phyloP scores from a whole-genome alignment of 2,329 filamentous ascomycete species.

The Monosporascus sp. region DNA sequence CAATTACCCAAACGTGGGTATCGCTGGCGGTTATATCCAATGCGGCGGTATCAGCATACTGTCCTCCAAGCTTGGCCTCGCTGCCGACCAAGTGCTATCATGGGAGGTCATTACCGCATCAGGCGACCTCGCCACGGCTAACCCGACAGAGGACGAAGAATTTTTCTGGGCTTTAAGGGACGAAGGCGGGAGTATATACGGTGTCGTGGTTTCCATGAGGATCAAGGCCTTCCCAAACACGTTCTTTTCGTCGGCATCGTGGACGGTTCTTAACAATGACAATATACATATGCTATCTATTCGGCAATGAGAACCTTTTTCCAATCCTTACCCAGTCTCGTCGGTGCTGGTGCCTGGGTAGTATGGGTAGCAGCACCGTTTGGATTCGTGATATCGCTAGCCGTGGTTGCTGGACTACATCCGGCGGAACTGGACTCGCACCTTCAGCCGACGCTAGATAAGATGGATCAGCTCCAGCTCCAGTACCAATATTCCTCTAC shows the following conservation, averaged over 20 bases:
- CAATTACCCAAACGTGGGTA: conserved; percentile 10
- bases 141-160: conserved; percentile 41
- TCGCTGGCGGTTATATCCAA: conserved; percentile 11
- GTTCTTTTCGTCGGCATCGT: conserved; percentile 1
- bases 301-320: conserved; percentile 5
- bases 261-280: conserved; percentile 4
- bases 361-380: conserved; percentile 5
- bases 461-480: conserved; percentile 4
- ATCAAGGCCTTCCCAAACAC: conserved; percentile 8
- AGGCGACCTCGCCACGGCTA: conserved; percentile 44
- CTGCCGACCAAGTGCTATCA: conserved; percentile 51
- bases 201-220: conserved; percentile 36
- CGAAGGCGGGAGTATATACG: conserved; percentile 54
- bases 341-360: conserved; percentile 6
- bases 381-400: conserved; percentile 10
- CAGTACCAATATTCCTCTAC: conserved; percentile 6
- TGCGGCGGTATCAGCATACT: conserved; percentile 54
- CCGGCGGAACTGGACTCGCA: conserved; percentile 2
- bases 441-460: conserved; percentile 1
- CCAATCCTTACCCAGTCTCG: conserved; percentile 4
- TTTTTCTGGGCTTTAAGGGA: conserved; percentile 60
- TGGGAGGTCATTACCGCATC: conserved; percentile 48
- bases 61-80: conserved; percentile 47
- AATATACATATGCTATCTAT: conserved; percentile 7
- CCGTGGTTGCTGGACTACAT: neutral